phyloP scores from a whole-genome alignment of 2,329 filamentous ascomycete species.

The Cladosporium halotolerans region DNA sequence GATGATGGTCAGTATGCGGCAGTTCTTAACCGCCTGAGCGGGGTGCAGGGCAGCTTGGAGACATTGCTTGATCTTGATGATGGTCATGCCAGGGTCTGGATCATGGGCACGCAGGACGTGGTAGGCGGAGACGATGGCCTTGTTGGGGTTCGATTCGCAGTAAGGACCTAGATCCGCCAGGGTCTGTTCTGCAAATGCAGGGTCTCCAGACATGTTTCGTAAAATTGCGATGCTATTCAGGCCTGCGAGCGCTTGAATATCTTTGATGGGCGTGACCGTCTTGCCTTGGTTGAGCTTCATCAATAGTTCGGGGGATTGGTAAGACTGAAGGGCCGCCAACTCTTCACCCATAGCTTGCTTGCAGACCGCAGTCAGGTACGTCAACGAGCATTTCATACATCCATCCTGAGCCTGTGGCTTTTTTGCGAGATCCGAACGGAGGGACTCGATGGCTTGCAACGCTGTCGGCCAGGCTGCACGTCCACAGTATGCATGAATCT shows the following conservation, averaged over 20 bases:
- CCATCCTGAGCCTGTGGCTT: constrained; percentile 11
- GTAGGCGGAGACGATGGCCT: constrained; percentile 71
- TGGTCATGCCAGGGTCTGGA: constrained; percentile 55
- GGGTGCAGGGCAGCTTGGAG: constrained; percentile 67
- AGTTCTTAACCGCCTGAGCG: constrained; percentile 64
- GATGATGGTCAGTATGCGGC: constrained; percentile 73
- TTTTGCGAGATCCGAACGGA: constrained; percentile 36
- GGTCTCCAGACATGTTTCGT: constrained; percentile 25
- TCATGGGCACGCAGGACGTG: constrained; percentile 64
- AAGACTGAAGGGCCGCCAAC: constrained; percentile 60
- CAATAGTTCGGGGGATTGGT: constrained; percentile 55
- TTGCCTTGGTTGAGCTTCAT: constrained; percentile 32
- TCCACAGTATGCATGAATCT: constrained; percentile 56
- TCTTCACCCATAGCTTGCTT: constrained; percentile 72
- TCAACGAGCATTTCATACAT: constrained; percentile 36
- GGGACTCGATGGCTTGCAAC: constrained; percentile 49
- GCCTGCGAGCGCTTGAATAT: constrained; percentile 42
- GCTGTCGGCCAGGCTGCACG: constrained; percentile 65
- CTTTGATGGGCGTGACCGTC: constrained; percentile 24
- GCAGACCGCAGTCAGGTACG: constrained; percentile 69
- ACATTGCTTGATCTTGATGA: constrained; percentile 71
- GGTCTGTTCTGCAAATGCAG: constrained; percentile 50
- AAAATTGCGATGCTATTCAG: constrained; percentile 46
- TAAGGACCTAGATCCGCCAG: constrained; percentile 61
- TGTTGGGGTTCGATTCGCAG: constrained; percentile 63